Base-by-base conservation (phyloP, 768 basidiomycete species). In the Suillus placidus region DNA sequence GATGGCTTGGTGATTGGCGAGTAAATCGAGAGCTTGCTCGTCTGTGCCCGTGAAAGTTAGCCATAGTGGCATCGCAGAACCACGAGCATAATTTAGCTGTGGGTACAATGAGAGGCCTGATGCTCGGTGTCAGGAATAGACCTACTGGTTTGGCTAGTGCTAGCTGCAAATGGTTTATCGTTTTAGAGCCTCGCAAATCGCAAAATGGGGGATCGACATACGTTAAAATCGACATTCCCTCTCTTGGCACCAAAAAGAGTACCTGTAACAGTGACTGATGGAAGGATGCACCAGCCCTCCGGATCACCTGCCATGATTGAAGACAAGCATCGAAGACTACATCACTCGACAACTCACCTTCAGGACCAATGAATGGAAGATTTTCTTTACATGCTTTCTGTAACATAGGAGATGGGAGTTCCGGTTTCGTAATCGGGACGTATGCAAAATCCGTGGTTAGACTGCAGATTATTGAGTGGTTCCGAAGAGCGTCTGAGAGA, bases 51-150 rank as follows among this genome's bases (percentile, higher is more conserved):
- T 76, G 38, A 88, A 68, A 4, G 82, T 84, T n/a, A 88, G 64
- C 49, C 76, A 72, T 9, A 89, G 72, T 10, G 86, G 86, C 6
- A 88, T 79, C 0, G 82, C 80, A 9, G 83, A 82, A 8, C 84
- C 85, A n/a, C 82, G 71, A 14, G 85, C 80, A 71, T 81, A 87
- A 6, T 77, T 80, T 14, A 86, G 76, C 86, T 88, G 65, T 43
- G 1, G 12, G 51, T 45, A 52, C 9, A n/a, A 26, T 63, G 55
- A 63, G 12, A 32, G 34, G 26, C 26, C 16, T 40, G 38, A 23
- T 18, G 26, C n/a, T 40, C 34, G 23, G 16, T 62, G 20, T 30
- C 6, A 18, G 26, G 9, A 56, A 40, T 40, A 6, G 52, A 67
- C 77, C 70, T 71, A 83, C 82, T 14, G 87, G 86, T 45, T 74